Base-by-base conservation (phyloP, 768 basidiomycete species). In the Lactarius sp. region DNA sequence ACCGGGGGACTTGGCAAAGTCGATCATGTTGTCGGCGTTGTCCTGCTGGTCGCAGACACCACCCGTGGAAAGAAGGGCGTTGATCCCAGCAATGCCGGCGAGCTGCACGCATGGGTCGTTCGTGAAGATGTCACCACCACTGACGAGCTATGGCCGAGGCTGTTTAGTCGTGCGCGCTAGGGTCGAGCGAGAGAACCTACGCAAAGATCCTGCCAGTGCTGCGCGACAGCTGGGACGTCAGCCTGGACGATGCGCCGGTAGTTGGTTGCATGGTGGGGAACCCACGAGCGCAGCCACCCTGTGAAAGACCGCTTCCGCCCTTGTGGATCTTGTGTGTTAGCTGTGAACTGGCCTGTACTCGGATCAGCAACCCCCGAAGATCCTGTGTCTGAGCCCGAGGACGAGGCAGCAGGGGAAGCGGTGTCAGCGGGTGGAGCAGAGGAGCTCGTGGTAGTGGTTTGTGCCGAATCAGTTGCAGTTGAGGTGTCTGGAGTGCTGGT, bases 1-100 rank as follows among this genome's bases (percentile, higher is more conserved):
- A 4, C 78, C 77, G 9, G 72, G 14, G 18, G 77, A 77, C 65
- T 81, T 81, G 53, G 81, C 80, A 59, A 80, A 82, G 56, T 75
- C 75, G 67, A 82, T 77, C 80, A 83, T 83, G 16, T 70, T 71
- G 70, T 82, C 81, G 3, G 80, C 79, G 60, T 75, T 74, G 64
- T 77, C 74, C 69, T 81, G 81, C 62, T 82, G 81, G 10, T 74
- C 80, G 69, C 81, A 83, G 1, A 77, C 73, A 69, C 77, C 77
- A 1, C 79, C 77, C 31, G 75, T 73, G 36, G 77, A 79, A 44
- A 78, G 75, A 37, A 83, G 75, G 16, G 79, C 79, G 66, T 76
- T 76, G 70, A 77, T 76, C 31, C 77, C 79, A 49, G 65, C 69
- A 44, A 77, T 56, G 16, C 79, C 78, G 5, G 75, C 80, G 34